A percentile compares a stretch with the other conserved stretches of the same genome.
These are phyloP conservation scores for Saccharomycopsis fermentans DNA, from an alignment of 805 yeast species.

Conservation along the genomic window DNA sequence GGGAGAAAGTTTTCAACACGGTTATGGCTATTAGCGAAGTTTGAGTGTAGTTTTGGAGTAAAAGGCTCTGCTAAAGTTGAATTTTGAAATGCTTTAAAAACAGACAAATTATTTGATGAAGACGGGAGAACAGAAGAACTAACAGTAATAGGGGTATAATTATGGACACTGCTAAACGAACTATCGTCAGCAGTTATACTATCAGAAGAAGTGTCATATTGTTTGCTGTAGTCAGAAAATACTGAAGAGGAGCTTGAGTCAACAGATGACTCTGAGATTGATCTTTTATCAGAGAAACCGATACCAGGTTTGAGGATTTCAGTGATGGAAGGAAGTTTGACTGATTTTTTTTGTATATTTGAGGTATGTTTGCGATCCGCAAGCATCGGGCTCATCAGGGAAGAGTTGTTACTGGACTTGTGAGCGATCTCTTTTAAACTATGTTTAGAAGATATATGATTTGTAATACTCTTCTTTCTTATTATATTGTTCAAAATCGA, in stretches of 20 bases:
- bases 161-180: background rate
- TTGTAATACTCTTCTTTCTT: conserved; percentile 10
- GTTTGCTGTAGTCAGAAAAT: conserved; percentile 5
- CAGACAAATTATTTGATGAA: background rate
- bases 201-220: background rate
- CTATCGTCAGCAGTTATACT: conserved; percentile 7
- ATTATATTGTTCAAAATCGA: conserved; percentile 19
- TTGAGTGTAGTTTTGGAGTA: background rate
- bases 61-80: conserved; percentile 1
- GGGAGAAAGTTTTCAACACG: conserved; percentile 13
- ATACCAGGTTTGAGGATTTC: conserved; percentile 7
- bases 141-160: background rate
- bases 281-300: conserved; percentile 4
- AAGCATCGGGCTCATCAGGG: conserved; percentile 6
- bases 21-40: conserved; percentile 1
- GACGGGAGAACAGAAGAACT: conserved; percentile 8
- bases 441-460: conserved; percentile 5
- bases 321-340: conserved; percentile 16
- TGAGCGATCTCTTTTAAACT: background rate
- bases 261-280: conserved; percentile 13
- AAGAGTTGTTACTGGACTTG: background rate
- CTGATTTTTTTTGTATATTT: background rate
- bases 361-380: conserved; percentile 4
- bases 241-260: conserved; percentile 14
- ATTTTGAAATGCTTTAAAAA: background rate